Evolutionary conservation across 306 rosid species (phyloP), one percentile per base, ranked within the genome.

Genomic region (Coriaria nepalensis): DNA sequence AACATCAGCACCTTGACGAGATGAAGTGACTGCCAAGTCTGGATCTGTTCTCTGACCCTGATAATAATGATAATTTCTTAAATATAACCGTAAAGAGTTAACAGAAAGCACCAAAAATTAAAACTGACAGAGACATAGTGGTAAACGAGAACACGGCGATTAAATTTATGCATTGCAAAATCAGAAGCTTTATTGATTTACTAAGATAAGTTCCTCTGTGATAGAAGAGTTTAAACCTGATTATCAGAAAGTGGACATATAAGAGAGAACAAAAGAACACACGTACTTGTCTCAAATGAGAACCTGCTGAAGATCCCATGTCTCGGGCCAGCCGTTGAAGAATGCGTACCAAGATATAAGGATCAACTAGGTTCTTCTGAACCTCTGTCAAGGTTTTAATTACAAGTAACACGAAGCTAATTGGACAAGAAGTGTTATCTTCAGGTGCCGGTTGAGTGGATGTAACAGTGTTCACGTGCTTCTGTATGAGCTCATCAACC

Each of bases 251-350:
- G 29, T 20, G 29, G 3, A 20, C 29, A 20, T 20, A 20, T 20
- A 20, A 33, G 40, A 29, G 10, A 47, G 15, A 55, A 6, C 6
- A 58, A 7, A 60, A 9, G 33, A 52, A 43, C 53, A 20, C 14
- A n/a, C 86, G n/a, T 78, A 85, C 98, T 52, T 86, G 96, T 92
- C 86, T 77, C 63, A 73, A 60, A 65, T 79, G 77, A 63, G 96
- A 78, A 57, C 79, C 78, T 32, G 87, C 75, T 13, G 94, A 82
- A 43, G 87, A 74, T 51, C 98, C 96, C 95, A 92, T 78, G 57
- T 92, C 96, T 53, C 87, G 86, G 59, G 88, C 85, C 65, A 92
- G 71, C 52, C 96, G 86, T 67, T 85, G 98, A 73, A 92, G 94
- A 51, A 92, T 78, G 49, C 87, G 96, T 51, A 82, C 98, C 63